phyloP scores from a whole-genome alignment of 345 rosid species.

The Dipteronia dyeriana region DNA sequence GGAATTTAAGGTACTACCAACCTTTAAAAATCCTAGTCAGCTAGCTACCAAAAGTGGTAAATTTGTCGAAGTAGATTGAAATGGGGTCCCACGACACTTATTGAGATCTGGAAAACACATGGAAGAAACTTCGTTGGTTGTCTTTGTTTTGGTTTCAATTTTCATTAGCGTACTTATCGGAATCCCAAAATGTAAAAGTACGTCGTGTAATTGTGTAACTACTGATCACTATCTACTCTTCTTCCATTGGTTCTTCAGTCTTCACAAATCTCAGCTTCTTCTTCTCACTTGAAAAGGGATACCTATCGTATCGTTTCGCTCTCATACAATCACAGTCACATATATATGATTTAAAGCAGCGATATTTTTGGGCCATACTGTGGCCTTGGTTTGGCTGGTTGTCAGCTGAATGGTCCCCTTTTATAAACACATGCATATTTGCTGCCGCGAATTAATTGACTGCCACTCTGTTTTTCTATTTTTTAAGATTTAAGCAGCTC shows the following conservation, averaged over 20 bases:
- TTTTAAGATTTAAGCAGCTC: constrained; percentile 9
- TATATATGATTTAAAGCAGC: neutral
- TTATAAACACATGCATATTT: neutral
- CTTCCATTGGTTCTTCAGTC: neutral
- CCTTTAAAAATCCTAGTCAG: neutral
- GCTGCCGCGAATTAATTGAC: neutral
- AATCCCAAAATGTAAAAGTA: neutral
- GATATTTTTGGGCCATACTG: neutral
- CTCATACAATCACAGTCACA: neutral
- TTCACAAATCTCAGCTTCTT: too few species aligned
- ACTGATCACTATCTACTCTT: neutral
- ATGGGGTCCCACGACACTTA: neutral
- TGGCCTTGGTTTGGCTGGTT: neutral
- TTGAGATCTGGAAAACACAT: neutral
- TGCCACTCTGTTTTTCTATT: neutral
- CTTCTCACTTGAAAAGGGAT: too few species aligned
- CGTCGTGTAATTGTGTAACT: too few species aligned
- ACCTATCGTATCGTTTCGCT: neutral
- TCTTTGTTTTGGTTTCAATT: neutral
- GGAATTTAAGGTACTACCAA: neutral
- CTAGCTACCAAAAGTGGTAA: neutral
- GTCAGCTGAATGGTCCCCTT: constrained; percentile 1
- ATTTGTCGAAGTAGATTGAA: neutral
- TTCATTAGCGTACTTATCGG: constrained; percentile 8
- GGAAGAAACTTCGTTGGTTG: constrained; percentile 7